Base-by-base conservation (phyloP, 2,329 filamentous ascomycete genomes). In the Rutstroemia sydowiana region DNA sequence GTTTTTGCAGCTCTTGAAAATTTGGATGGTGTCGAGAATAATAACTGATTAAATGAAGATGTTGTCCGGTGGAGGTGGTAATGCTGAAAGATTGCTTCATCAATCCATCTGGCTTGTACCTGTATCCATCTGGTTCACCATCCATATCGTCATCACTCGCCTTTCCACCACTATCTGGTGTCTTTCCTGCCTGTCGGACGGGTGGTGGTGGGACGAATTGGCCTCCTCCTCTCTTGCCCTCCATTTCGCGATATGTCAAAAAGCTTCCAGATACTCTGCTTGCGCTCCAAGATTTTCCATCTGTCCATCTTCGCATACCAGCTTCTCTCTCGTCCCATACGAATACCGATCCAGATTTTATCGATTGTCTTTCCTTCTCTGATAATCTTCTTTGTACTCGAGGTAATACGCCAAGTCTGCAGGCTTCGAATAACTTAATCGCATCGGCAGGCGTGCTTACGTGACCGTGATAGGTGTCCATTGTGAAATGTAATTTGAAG, bases 41-140 rank as follows among this genome's bases (percentile, higher is more conserved):
- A 73, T 98, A 98, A 63, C 92, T 96, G 71, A 98, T 98, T 47
- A 98, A 79, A 71, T 98, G 93, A 2, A 98, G 82, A 67, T 97
- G 93, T 63, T 96, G 90, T 59, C 89, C 81, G 34, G 78, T 84
- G 1, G 87, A 89, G 1, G 93, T 97, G 20, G 91, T 96, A 71
- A 98, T 97, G 72, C 92, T 97, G 76, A 97, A 98, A 0, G 93
- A 97, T 71, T 98, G 93, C 78, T 98, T 98, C 90, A 97, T 96
- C 3, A 98, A 78, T 0, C 93, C 93, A 64, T 98, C 93, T 9
- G 86, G 88, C 75, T 96, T 98, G 72, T 95, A 95, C 58, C 89
- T 78, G 69, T 95, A 95, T 39, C 90, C 90, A 68, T 95, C 90
- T 0, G 88, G 88, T 8, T 95, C 89, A 51, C 74, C 76, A 63